Conservation (phyloP, 176 grass and related monocot species). For the Bothriochloa decipiens region DNA sequence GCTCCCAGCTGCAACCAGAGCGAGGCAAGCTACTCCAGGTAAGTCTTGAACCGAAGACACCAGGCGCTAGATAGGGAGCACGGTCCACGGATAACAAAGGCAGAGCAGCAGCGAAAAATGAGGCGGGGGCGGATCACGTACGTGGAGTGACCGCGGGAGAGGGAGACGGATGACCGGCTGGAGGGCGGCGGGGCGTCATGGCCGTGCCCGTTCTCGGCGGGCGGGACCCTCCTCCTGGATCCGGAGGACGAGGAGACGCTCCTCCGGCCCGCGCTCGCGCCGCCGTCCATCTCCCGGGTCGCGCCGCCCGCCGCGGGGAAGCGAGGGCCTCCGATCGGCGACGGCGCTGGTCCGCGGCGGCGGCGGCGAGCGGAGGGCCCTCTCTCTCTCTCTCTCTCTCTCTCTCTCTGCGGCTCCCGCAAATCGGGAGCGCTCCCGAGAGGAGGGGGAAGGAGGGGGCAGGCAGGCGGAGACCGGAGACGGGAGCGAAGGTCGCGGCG, state of each 20-base stretch:
- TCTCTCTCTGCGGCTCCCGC: slow-evolving; percentile 19
- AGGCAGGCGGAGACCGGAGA: slow-evolving; percentile 49
- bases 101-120: not conserved
- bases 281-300: slow-evolving; percentile 64
- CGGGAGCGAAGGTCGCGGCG: slow-evolving; percentile 40
- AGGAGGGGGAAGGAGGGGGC: not conserved
- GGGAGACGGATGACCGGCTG: slow-evolving; percentile 55
- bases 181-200: slow-evolving; percentile 6
- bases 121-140: slow-evolving; percentile 33
- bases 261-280: slow-evolving; percentile 47
- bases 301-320: slow-evolving; percentile 18
- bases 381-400: not conserved
- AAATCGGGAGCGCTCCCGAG: slow-evolving; percentile 44
- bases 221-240: slow-evolving; percentile 48
- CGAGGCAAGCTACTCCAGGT: not conserved
- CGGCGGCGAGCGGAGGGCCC: not conserved
- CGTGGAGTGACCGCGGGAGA: slow-evolving; percentile 48
- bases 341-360: slow-evolving; percentile 35
- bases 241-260: slow-evolving; percentile 45
- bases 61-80: not conserved
- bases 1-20: not conserved
- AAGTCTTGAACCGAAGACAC: not conserved
- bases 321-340: slow-evolving; percentile 34
- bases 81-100: not conserved
- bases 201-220: slow-evolving; percentile 59